Base-by-base conservation (phyloP, 1,139 yeast species). In the Hyphopichia burtonii region DNA sequence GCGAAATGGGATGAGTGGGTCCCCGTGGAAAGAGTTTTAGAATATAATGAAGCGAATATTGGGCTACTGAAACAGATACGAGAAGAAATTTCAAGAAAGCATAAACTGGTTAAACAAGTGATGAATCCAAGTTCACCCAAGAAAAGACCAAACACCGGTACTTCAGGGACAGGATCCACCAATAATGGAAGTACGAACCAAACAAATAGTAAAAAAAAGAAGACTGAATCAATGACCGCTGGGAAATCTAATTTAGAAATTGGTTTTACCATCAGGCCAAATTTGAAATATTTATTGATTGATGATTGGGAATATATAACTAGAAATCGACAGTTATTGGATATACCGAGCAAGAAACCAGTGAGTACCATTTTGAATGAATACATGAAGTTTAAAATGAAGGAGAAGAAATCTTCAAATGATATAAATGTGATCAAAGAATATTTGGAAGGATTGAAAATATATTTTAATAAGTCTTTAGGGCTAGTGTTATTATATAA, bases 1-100 rank as follows among this genome's bases (percentile, higher is more conserved):
- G 66, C 83, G 17, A 83, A 91, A 48, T 91, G 97, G 97, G 98
- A 93, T 59, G 99, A 93, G 61, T 93, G 99, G 99, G 95, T 93
- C 1, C 76, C 80, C 1, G 63, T 66, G 9, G 83, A 80, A 39
- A 69, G 98, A 34, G 76, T 91, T 10, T 67, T 88, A 57, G 84
- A 80, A 49, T 73, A 75, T 57, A 86, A 76, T 40, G 85, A 82
- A 35, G 95, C 84, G 50, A 90, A 86, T 56, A 56, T 84, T 42
- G 68, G 74, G 44, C 66, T 80, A 41, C 89, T 86, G 58, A 77
- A 80, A 50, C 83, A 82, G 49, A 68, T 89, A 53, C 80, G 78
- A 51, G 75, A 54, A 61, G 66, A 48, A 62, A 71, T 46, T 30
- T 50, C 37, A 47, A 43, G 50, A 47, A 43, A 55, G 46, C 44